Evolutionary conservation across 768 basidiomycete species (phyloP).

Genomic region (Fistulinella prunicolor): DNA sequence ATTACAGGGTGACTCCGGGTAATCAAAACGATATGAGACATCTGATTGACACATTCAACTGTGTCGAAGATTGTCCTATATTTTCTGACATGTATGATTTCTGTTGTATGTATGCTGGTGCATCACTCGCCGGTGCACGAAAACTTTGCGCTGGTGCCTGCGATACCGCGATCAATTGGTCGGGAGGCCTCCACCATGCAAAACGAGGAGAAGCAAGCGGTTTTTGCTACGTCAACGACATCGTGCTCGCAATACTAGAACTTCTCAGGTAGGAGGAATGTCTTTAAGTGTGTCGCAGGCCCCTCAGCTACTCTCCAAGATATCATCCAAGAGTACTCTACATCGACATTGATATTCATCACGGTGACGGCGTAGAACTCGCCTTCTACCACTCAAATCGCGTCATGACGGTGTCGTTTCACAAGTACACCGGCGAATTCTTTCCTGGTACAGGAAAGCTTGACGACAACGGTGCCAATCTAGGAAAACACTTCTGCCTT

Average conservation of each 20-base stretch:
- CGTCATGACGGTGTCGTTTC: constrained; percentile 99
- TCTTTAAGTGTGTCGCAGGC: background rate
- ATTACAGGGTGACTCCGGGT: constrained; percentile 81
- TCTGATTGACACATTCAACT: constrained; percentile 85
- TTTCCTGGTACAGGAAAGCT: constrained; percentile 97
- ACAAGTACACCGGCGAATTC: constrained; percentile 98
- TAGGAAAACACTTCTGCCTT: constrained; percentile 91
- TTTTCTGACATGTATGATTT: constrained; percentile 95
- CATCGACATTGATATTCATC: constrained; percentile 99
- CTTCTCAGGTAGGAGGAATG: constrained; percentile 62
- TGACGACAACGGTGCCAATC: constrained; percentile 84
- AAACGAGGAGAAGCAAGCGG: constrained; percentile 98
- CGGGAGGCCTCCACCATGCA: constrained; percentile 96
- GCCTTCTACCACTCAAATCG: constrained; percentile 97
- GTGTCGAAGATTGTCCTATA: constrained; percentile 95
- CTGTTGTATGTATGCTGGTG: constrained; percentile 91
- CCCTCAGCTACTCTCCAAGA: constrained; percentile 40
- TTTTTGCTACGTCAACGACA: constrained; percentile 98
- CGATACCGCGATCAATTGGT: constrained; percentile 99
- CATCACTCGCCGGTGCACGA: constrained; percentile 84
- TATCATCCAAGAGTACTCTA: constrained; percentile 93
- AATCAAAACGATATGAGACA: constrained; percentile 66
- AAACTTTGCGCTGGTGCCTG: constrained; percentile 82
- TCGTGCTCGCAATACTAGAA: constrained; percentile 91
- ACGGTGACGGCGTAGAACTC: constrained; percentile 97